Evolutionary conservation across 805 yeast species (phyloP).

Genomic region (Yamadazyma kitorensis): DNA sequence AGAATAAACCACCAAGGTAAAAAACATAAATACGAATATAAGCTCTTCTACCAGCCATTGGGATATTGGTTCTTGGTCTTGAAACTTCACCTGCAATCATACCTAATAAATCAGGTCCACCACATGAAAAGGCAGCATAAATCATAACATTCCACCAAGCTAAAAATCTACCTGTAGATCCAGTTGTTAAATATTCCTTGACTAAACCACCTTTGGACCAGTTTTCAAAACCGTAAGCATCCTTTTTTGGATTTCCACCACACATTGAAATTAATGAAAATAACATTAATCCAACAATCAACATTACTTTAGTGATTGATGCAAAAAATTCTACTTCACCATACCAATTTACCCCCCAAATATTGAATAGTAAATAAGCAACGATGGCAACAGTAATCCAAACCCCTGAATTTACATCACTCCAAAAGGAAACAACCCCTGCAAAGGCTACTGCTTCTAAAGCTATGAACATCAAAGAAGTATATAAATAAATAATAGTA

Average conservation of each 20-base stretch:
- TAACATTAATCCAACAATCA: constrained; percentile 32
- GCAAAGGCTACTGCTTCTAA: constrained; percentile 33
- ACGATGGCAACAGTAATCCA: constrained; percentile 29
- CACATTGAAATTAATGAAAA: constrained; percentile 34
- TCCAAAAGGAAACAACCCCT: constrained; percentile 28
- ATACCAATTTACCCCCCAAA: constrained; percentile 31
- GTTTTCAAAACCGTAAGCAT: constrained; percentile 34
- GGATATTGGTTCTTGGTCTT: constrained; percentile 37
- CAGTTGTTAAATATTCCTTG: constrained; percentile 24
- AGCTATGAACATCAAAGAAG: constrained; percentile 32
- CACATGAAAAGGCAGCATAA: constrained; percentile 35
- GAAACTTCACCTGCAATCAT: constrained; percentile 40
- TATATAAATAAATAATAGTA: constrained; percentile 31
- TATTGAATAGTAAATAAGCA: constrained; percentile 25
- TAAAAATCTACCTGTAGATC: constrained; percentile 31
- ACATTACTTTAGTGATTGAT: constrained; percentile 31
- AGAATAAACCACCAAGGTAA: constrained; percentile 37
- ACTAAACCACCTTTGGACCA: constrained; percentile 34
- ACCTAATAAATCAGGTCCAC: constrained; percentile 35
- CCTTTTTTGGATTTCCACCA: constrained; percentile 35
- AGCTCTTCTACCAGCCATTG: constrained; percentile 33
- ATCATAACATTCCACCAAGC: constrained; percentile 32
- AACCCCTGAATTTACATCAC: constrained; percentile 29
- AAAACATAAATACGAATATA: constrained; percentile 33
- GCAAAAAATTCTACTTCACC: constrained; percentile 45